Base-by-base conservation (phyloP, 179 eudicot genomes). In the Nepenthes alata region DNA sequence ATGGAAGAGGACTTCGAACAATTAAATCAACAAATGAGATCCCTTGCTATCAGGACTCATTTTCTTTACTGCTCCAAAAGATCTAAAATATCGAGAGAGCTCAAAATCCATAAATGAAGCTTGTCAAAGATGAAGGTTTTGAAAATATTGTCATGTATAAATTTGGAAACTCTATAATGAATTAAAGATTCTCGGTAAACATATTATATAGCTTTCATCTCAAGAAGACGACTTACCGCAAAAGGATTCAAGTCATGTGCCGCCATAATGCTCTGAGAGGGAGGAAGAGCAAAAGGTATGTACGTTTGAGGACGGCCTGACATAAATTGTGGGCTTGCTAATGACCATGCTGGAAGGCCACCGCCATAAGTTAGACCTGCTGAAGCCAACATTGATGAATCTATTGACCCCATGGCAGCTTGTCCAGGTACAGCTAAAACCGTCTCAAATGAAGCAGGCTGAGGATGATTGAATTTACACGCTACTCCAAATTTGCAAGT, bases 401-500 rank as follows among this genome's bases (percentile, higher is more conserved):
- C 75, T 49, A 68, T 57, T 38, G 80, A 62, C 51, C 82, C 82
- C 50, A 63, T 67, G 15, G 70, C 53, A 37, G 70, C 41, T 25
- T 25, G 25, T 25, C 25, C 25, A 47, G 80, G 58, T 35, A 73
- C 59, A 39, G 85, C 72, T 52, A 71, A 64, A 63, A 61, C 16
- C 8, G 45, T 4, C 45, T 69, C 75, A 68, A 72, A 2, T 0
- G 85, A 55, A 35, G 78, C 13, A 35, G 78, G 81, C 62, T 76
- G 79, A 15, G 96, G 96, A 71, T 88, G 96, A 71, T 88, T 64
- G 65, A 83, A 88, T 81, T 86, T 88, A 83, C 96, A 88, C 25
- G 78, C 78, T 47, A 37, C 55, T 65, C 95, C 89, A 70, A 72
- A 88, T 75, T 83, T 88, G 70, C 95, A 88, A 0, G 47, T 61